Percentiles rank a stretch among this genome's conserved stretches.
phyloP scores from a whole-genome alignment of 129 eudicot species.

The Chrysanthemum seticuspe region DNA sequence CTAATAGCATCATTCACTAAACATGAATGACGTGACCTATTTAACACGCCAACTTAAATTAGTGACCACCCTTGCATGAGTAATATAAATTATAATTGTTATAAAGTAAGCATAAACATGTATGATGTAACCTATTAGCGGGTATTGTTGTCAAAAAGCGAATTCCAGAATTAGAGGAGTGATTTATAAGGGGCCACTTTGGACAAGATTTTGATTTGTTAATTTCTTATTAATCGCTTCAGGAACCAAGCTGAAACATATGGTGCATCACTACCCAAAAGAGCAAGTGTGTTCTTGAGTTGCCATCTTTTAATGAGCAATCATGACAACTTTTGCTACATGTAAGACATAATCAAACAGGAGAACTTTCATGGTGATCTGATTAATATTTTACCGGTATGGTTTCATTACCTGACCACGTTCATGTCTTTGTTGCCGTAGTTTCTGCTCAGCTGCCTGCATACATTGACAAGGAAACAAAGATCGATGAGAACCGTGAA shows the following conservation, averaged over 20 bases:
- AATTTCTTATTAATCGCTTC: neutral
- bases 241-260: neutral
- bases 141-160: too few relatives aligned
- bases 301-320: neutral
- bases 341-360: constrained; percentile 4
- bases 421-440: constrained; percentile 48
- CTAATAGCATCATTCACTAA: too few relatives aligned
- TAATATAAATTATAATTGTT: too few relatives aligned
- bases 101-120: too few relatives aligned
- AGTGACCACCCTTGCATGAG: too few relatives aligned
- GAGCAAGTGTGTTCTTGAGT: neutral
- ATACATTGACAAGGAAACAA: constrained; percentile 10
- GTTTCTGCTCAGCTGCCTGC: constrained; percentile 85
- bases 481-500: constrained; percentile 5
- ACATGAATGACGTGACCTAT: too few relatives aligned
- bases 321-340: neutral
- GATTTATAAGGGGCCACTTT: too few relatives aligned
- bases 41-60: too few relatives aligned
- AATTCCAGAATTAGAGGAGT: too few relatives aligned
- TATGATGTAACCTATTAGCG: too few relatives aligned
- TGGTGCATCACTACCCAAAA: neutral
- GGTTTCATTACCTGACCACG: constrained; percentile 46
- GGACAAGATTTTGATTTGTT: neutral
- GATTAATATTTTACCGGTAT: neutral
- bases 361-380: neutral